These are phyloP conservation scores for Aureococcus anophagefferens DNA, from an alignment of 108 stramenopile genomes.

Conservation along the genomic window DNA sequence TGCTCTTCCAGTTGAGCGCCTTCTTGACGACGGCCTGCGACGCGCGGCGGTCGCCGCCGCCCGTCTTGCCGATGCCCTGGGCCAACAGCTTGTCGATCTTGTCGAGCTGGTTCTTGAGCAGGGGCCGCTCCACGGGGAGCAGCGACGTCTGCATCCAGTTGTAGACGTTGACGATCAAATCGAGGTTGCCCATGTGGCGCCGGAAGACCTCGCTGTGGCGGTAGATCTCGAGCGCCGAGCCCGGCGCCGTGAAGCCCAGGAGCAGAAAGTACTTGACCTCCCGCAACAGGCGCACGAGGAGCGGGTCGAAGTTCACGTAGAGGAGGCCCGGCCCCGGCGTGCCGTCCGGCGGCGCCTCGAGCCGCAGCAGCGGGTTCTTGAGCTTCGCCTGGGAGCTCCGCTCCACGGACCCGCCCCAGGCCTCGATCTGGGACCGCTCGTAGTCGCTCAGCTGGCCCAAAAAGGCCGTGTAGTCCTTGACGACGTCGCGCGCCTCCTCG, in stretches of 20 bases:
- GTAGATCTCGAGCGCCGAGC: constrained; percentile 30
- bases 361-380: constrained; percentile 25
- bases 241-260: constrained; percentile 29
- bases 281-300: constrained; percentile 30
- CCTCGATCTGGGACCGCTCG: constrained; percentile 26
- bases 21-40: constrained; percentile 24
- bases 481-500: constrained; percentile 32
- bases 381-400: constrained; percentile 26
- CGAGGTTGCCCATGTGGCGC: constrained; percentile 33
- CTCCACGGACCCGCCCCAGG: constrained; percentile 33
- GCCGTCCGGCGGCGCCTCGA: constrained; percentile 1
- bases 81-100: constrained; percentile 21
- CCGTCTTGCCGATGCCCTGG: constrained; percentile 26
- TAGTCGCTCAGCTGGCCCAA: constrained; percentile 29
- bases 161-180: constrained; percentile 30
- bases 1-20: constrained; percentile 32
- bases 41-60: constrained; percentile 22
- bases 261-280: constrained; percentile 48
- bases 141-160: constrained; percentile 31
- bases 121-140: constrained; percentile 37
- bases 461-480: constrained; percentile 28
- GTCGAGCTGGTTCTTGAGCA: constrained; percentile 20
- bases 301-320: constrained; percentile 38
- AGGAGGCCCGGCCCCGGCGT: constrained; percentile 17
- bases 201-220: constrained; percentile 24